Base-by-base conservation (phyloP, 2,329 filamentous ascomycete genomes). In the Macrophomina phaseolina region DNA sequence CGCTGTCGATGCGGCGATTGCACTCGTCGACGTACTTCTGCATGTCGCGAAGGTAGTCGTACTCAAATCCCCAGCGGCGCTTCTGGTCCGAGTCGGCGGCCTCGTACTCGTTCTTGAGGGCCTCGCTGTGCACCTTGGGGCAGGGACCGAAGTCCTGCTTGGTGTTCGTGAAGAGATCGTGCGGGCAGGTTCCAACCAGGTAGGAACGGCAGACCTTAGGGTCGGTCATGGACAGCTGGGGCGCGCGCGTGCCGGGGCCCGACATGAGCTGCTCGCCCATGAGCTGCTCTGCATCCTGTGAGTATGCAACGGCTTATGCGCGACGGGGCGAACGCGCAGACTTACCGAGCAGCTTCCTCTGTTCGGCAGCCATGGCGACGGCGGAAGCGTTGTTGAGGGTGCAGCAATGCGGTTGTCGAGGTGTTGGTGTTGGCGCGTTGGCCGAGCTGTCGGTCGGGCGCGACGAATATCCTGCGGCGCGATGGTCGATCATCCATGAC, bases 141-240 rank as follows among this genome's bases (percentile, higher is more conserved):
- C 95, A 99, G 0, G 89, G 87, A 2, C 95, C 95, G 40, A 98
- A 87, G 78, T 99, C 95, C 85, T 98, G 94, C 83, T 97, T 98
- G 53, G 95, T 99, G 82, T 99, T 99, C 71, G 94, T 99, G 86
- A 99, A 99, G 76, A 99, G 92, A 78, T 99, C 95, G 84, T 98
- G 94, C 0, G 95, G 95, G 79, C 95, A 99, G 67, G 92, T 96
- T 73, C 95, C 95, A 69, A 88, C 93, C 60, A 99, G 87, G 79
- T 94, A 98, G 18, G 94, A 97, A 65, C 93, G 92, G 84, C 95
- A 99, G 73, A 97, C 92, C 81, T 97, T 97, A 64, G 91, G 86
- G 79, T 98, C 95, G 68, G 89, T 95, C 73, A 99, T 91, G 70
- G 91, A 90, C 73, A 98, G 87, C 79, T 97, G 91, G 46, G 91